A percentile compares a stretch with the other conserved stretches of the same genome.
Conservation (phyloP, 1,139 yeast species). For the Debaryomyces nepalensis region DNA sequence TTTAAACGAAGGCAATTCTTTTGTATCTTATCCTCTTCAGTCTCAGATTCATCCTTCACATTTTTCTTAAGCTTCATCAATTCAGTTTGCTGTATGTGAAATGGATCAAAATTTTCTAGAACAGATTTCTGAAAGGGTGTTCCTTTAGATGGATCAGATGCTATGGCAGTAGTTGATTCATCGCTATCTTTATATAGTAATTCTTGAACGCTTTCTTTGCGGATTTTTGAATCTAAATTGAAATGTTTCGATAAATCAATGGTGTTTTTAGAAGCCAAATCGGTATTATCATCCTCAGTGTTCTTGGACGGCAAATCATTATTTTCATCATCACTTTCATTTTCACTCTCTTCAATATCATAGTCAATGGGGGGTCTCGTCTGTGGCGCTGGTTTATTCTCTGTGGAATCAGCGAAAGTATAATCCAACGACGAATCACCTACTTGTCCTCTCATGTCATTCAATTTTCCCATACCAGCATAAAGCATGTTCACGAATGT, state of each 20-base stretch:
- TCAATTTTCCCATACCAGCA: constrained; percentile 43
- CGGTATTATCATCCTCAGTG: not conserved
- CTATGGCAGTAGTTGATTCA: constrained; percentile 1
- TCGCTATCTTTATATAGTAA: not conserved
- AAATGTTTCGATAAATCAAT: not conserved
- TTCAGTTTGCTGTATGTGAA: constrained; percentile 26
- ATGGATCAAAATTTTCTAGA: constrained; percentile 37
- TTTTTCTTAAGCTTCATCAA: constrained; percentile 23
- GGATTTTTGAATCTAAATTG: not conserved
- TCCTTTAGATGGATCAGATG: constrained; percentile 10
- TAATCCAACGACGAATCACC: not conserved
- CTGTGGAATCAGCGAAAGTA: too few relatives aligned
- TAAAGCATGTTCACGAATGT: constrained; percentile 51
- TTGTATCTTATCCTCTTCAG: constrained; percentile 18
- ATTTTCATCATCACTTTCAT: not conserved
- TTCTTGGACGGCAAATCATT: not conserved
- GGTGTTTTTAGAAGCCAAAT: not conserved
- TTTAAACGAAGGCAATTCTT: constrained; percentile 27
- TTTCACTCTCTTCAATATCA: constrained; percentile 11
- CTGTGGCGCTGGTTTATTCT: not conserved
- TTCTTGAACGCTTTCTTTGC: constrained; percentile 1
- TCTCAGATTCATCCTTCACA: constrained; percentile 15
- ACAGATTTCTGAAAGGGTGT: constrained; percentile 43
- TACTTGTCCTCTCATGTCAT: not conserved
- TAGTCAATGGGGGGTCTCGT: not conserved